These are phyloP conservation scores for Macadamia tetraphylla DNA, from an alignment of 164 flowering plant genomes.

Conservation along the genomic window DNA sequence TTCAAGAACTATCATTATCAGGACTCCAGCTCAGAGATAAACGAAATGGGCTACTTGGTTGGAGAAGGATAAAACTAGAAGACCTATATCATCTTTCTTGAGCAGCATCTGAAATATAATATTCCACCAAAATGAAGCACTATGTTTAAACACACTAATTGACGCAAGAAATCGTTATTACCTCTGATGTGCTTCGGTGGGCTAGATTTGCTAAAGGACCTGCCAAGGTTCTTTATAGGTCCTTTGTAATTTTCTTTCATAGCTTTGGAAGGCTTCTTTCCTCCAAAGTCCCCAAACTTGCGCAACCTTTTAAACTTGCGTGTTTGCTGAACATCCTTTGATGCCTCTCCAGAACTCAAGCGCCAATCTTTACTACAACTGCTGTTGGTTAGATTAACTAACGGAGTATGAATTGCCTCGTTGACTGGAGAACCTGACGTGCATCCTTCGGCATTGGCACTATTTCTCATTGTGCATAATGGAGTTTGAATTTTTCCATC, in stretches of 20 bases:
- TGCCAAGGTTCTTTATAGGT: constrained; percentile 18
- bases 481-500: constrained; percentile 26
- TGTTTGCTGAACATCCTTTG: constrained; percentile 32
- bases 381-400: constrained; percentile 24
- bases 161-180: constrained; percentile 12
- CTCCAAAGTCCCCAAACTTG: constrained; percentile 41
- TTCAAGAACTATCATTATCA: neutral
- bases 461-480: constrained; percentile 5
- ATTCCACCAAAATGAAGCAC: neutral
- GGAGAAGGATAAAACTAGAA: neutral
- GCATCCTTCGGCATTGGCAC: constrained; percentile 4
- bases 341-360: constrained; percentile 47
- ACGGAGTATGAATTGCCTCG: constrained; percentile 27
- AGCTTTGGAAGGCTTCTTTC: constrained; percentile 11
- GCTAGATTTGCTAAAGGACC: constrained; percentile 17
- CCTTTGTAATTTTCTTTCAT: constrained; percentile 13
- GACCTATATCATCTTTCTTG: neutral
- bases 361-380: constrained; percentile 62
- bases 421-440: constrained; percentile 14
- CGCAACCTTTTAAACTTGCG: constrained; percentile 73
- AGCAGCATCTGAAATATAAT: neutral
- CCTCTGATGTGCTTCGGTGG: constrained; percentile 33
- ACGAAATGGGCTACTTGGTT: neutral
- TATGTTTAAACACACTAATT: neutral
- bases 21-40: neutral